Conservation (phyloP, 23 red algal species). For the Chondrus crispus region DNA sequence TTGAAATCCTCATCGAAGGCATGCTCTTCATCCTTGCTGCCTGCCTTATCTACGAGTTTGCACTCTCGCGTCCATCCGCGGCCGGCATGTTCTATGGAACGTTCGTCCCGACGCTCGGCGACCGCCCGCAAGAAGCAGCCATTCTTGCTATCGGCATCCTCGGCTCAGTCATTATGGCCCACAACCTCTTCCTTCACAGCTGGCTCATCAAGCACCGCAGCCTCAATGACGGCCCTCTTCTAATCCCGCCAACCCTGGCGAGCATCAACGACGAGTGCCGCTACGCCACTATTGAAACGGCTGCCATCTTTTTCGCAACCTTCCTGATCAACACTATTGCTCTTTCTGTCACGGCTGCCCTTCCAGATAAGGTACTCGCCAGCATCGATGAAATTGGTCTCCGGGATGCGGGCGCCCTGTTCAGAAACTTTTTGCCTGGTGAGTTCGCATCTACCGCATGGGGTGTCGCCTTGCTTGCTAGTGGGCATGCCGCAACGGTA, state of each 20-base stretch:
- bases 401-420: slow-evolving; percentile 64
- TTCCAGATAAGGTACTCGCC: slow-evolving; percentile 38
- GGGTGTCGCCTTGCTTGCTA: slow-evolving; percentile 78
- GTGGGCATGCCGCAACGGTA: slow-evolving; percentile 82
- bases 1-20: slow-evolving; percentile 73
- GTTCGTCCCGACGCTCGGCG: slow-evolving; percentile 64
- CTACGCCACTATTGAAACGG: slow-evolving; percentile 64
- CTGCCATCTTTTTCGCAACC: slow-evolving; percentile 65
- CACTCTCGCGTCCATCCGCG: slow-evolving; percentile 41
- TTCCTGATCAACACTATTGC: slow-evolving; percentile 75
- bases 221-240: background rate
- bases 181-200: slow-evolving; percentile 92
- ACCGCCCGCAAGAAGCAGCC: slow-evolving; percentile 34
- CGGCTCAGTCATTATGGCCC: slow-evolving; percentile 88
- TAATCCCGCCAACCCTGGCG: background rate
- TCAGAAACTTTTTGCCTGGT: slow-evolving; percentile 26
- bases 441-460: slow-evolving; percentile 68
- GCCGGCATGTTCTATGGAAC: slow-evolving; percentile 39
- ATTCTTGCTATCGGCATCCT: slow-evolving; percentile 78
- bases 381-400: slow-evolving; percentile 37
- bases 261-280: background rate
- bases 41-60: slow-evolving; percentile 76
- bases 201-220: slow-evolving; percentile 51
- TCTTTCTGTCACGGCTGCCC: slow-evolving; percentile 54
- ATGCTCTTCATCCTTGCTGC: slow-evolving; percentile 56